These are phyloP conservation scores for Persicaria maculosa DNA, from an alignment of 148 eudicot species.

Conservation along the genomic window DNA sequence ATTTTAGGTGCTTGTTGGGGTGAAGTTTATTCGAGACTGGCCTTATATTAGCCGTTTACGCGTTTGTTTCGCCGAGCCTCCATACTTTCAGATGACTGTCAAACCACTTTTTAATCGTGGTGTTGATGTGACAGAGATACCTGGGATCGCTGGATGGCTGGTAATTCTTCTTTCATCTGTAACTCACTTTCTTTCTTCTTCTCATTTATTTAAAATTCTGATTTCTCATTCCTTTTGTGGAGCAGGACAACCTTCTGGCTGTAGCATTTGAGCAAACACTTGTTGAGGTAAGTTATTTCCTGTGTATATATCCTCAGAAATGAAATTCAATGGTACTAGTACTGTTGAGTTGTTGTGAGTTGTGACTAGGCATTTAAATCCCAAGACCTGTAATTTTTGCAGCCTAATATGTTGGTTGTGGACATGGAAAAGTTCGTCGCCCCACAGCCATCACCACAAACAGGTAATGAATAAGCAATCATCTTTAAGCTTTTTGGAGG, in stretches of 20 bases:
- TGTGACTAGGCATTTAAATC: neutral
- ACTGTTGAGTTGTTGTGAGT: neutral
- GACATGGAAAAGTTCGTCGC: slow-evolving; percentile 83
- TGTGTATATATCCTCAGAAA: neutral
- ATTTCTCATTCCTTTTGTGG: neutral
- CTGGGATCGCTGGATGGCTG: slow-evolving; percentile 95
- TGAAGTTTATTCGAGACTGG: slow-evolving; percentile 79
- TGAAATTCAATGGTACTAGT: neutral
- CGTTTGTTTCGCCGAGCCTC: slow-evolving; percentile 90
- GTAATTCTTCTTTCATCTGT: slow-evolving; percentile 43
- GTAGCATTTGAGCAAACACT: slow-evolving; percentile 89
- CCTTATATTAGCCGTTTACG: slow-evolving; percentile 86
- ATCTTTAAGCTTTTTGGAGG: neutral
- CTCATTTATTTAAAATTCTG: neutral
- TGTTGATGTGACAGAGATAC: slow-evolving; percentile 82
- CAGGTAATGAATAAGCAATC: neutral
- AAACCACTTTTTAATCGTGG: slow-evolving; percentile 80
- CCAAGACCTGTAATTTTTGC: neutral
- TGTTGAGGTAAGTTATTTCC: slow-evolving; percentile 41
- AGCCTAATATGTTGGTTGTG: slow-evolving; percentile 93
- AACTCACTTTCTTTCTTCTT: neutral
- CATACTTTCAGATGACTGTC: slow-evolving; percentile 89
- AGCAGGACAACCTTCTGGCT: slow-evolving; percentile 63
- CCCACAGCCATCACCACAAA: slow-evolving; percentile 21
- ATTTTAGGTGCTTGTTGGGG: slow-evolving; percentile 60